A percentile compares a stretch with the other conserved stretches of the same genome.
Evolutionary conservation across 352 stramenopile genomes (phyloP).

Genomic region (Globisporangium cystogenes): DNA sequence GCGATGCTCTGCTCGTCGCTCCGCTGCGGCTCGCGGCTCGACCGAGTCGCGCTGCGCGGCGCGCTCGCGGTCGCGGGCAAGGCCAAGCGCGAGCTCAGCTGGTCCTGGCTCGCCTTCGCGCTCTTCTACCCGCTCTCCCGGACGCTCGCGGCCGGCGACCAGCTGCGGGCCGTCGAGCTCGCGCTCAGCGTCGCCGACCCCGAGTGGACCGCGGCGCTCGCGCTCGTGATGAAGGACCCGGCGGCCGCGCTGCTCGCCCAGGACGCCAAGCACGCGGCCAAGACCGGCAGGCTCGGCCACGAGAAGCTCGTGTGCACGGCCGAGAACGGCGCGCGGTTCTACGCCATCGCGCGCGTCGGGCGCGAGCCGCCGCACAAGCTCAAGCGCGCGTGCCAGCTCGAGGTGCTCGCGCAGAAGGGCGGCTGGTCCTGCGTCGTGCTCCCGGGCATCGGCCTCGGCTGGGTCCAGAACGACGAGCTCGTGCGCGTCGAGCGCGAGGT

Average conservation of each 20-base stretch:
- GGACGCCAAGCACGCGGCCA: no score
- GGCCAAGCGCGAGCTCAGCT: neutral
- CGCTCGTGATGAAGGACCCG: neutral
- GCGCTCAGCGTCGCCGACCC: neutral
- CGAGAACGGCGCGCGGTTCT: conserved; percentile 2
- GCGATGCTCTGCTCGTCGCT: conserved; percentile 2
- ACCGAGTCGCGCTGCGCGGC: neutral
- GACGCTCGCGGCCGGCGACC: neutral
- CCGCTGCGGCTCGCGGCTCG: neutral
- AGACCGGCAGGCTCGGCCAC: no score
- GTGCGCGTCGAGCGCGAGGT: neutral
- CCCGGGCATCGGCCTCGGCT: conserved; percentile 1
- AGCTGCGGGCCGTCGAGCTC: conserved; percentile 1
- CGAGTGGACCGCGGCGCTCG: neutral
- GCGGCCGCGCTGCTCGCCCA: neutral
- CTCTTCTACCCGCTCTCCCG: conserved; percentile 7
- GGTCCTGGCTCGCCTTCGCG: conserved; percentile 10
- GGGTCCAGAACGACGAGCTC: no score
- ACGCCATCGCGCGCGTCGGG: neutral
- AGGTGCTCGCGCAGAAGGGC: conserved; percentile 1
- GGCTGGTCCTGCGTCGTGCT: conserved; percentile 3
- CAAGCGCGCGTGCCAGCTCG: neutral
- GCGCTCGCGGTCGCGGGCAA: neutral
- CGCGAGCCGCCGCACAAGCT: neutral
- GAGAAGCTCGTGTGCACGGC: conserved; percentile 1